phyloP scores from a whole-genome alignment of 2,329 filamentous ascomycete genomes.

The Paraphoma chrysanthemicola region DNA sequence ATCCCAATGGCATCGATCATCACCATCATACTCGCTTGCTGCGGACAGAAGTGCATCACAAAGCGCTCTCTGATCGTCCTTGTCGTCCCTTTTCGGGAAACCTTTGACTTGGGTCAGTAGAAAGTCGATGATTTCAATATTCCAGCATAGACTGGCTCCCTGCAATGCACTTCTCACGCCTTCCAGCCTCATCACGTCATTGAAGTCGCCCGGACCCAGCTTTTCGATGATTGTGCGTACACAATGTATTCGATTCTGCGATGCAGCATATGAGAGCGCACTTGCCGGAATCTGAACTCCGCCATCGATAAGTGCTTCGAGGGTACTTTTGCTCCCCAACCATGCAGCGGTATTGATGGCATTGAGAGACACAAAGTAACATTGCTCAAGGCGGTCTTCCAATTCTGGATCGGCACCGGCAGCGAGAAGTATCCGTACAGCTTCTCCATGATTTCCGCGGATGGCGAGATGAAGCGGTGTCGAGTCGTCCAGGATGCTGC shows the following conservation, averaged over 20 bases:
- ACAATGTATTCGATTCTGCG: constrained; percentile 1
- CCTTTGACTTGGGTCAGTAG: neutral
- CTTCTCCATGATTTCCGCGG: constrained; percentile 4
- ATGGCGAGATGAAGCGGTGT: constrained; percentile 9
- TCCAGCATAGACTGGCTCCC: constrained; percentile 5
- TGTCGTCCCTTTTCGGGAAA: neutral
- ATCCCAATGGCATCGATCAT: neutral
- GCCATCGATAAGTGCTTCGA: neutral
- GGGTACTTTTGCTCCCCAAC: neutral
- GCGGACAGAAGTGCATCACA: neutral
- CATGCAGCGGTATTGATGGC: neutral
- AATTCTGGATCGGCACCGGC: constrained; percentile 4
- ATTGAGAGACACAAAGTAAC: neutral
- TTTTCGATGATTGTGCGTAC: neutral
- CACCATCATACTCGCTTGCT: neutral
- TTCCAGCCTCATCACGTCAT: neutral
- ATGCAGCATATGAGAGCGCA: constrained; percentile 1
- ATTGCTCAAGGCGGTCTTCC: neutral
- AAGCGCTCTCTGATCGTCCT: neutral
- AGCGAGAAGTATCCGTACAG: constrained; percentile 7
- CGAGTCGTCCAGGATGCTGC: neutral
- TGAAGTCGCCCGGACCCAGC: neutral
- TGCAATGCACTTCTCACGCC: constrained; percentile 1
- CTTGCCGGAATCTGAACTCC: neutral
- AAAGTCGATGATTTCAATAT: neutral